Percentiles rank a stretch among this genome's conserved stretches.
phyloP scores from a whole-genome alignment of 345 rosid genomes.

The Syzygium aqueum region DNA sequence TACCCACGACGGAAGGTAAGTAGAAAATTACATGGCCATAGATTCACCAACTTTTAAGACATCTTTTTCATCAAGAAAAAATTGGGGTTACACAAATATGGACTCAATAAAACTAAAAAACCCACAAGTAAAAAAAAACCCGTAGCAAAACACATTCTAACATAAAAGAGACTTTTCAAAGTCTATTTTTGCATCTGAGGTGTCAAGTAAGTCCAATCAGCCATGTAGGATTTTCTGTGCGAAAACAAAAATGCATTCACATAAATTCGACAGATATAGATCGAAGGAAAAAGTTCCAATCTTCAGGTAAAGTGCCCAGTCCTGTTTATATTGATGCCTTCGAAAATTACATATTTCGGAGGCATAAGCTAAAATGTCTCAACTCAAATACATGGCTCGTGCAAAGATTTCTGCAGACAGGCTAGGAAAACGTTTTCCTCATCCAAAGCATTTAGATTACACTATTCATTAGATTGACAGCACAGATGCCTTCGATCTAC shows the following conservation, averaged over 20 bases:
- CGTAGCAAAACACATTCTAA: neutral
- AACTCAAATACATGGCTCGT: neutral
- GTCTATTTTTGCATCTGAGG: neutral
- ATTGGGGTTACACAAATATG: neutral
- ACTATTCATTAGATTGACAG: neutral
- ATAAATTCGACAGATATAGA: neutral
- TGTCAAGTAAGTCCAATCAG: neutral
- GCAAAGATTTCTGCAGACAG: neutral
- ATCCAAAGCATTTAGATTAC: neutral
- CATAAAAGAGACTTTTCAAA: neutral
- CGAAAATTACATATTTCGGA: neutral
- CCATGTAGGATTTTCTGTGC: neutral
- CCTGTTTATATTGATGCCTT: neutral
- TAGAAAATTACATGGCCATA: neutral
- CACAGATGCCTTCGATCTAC: neutral
- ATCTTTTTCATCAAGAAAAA: neutral
- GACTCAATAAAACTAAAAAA: neutral
- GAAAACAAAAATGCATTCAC: neutral
- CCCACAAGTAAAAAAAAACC: neutral
- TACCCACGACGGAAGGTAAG: neutral
- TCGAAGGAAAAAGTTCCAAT: neutral
- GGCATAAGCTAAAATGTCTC: neutral
- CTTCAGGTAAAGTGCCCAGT: neutral
- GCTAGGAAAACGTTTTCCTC: neutral
- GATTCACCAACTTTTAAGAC: neutral